Evolutionary conservation across 2,329 filamentous ascomycete species (phyloP).

Genomic region (Fonsecaea monophora): DNA sequence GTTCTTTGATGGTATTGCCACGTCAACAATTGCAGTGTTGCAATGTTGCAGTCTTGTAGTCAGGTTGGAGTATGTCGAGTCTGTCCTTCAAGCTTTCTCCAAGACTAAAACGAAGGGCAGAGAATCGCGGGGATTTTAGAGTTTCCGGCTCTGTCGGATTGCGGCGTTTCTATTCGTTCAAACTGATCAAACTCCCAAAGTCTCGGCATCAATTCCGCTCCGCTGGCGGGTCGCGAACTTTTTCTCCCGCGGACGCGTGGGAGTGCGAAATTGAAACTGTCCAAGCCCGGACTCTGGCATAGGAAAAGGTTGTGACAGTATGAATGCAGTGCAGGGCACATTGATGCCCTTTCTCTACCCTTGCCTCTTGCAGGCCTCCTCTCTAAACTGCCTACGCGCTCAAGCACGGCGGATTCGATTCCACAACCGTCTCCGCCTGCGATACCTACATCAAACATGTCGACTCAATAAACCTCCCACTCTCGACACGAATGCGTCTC

Average conservation of each 20-base stretch:
- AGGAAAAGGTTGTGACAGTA: background rate
- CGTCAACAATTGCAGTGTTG: background rate
- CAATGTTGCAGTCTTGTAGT: background rate
- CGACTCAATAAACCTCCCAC: conserved; percentile 13
- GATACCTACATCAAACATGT: conserved; percentile 23
- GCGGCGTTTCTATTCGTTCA: background rate
- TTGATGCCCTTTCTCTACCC: conserved; percentile 48
- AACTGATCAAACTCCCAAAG: background rate
- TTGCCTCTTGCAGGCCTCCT: conserved; percentile 34
- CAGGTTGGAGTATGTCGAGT: background rate
- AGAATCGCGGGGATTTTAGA: background rate
- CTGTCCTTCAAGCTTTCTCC: background rate
- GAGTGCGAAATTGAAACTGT: background rate
- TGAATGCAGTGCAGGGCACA: conserved; percentile 31
- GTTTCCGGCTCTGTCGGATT: background rate
- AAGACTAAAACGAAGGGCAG: background rate
- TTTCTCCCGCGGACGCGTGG: conserved; percentile 5
- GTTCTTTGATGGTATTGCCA: background rate
- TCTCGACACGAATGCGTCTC: conserved; percentile 36
- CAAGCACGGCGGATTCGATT: conserved; percentile 9
- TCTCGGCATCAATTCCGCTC: conserved; percentile 17
- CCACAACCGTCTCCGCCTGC: conserved; percentile 20
- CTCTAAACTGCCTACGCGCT: conserved; percentile 31
- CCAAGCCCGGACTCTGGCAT: background rate
- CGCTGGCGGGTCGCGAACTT: conserved; percentile 9